Conservation (phyloP, 352 stramenopile species). For the Phytophthora crassamura region DNA sequence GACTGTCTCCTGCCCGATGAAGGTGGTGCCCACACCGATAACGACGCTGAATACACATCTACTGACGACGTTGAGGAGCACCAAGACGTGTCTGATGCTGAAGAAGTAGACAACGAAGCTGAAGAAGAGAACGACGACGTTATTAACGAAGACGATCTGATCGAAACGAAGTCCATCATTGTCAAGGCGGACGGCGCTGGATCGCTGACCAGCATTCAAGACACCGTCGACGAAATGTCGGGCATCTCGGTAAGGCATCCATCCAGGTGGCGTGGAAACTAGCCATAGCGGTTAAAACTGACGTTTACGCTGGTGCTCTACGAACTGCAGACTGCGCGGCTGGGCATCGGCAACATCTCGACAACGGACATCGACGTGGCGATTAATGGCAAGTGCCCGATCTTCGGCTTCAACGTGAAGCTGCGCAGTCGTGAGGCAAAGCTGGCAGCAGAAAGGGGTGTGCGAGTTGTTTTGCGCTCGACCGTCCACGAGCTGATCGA, state of each 20-base stretch:
- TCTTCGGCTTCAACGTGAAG: constrained; percentile 88
- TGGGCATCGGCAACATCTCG: constrained; percentile 84
- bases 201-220: constrained; percentile 85
- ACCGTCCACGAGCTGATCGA: constrained; percentile 85
- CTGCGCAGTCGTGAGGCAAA: constrained; percentile 65
- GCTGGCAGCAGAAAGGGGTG: constrained; percentile 58
- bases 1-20: constrained; percentile 57
- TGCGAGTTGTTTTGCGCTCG: constrained; percentile 70
- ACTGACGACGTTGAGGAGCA: constrained; percentile 3
- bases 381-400: constrained; percentile 81
- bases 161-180: constrained; percentile 72
- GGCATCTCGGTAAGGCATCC: constrained; percentile 51
- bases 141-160: constrained; percentile 50
- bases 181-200: constrained; percentile 81
- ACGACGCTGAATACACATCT: constrained; percentile 30
- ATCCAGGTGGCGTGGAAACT: not conserved
- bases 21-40: not conserved
- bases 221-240: constrained; percentile 79
- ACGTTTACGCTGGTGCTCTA: constrained; percentile 8
- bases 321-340: constrained; percentile 62
- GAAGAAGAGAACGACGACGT: constrained; percentile 30
- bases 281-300: constrained; percentile 6
- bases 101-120: constrained; percentile 3
- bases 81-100: constrained; percentile 11
- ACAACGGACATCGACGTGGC: constrained; percentile 82